phyloP scores from a whole-genome alignment of 768 basidiomycete species.

The Tylopilus sp. region DNA sequence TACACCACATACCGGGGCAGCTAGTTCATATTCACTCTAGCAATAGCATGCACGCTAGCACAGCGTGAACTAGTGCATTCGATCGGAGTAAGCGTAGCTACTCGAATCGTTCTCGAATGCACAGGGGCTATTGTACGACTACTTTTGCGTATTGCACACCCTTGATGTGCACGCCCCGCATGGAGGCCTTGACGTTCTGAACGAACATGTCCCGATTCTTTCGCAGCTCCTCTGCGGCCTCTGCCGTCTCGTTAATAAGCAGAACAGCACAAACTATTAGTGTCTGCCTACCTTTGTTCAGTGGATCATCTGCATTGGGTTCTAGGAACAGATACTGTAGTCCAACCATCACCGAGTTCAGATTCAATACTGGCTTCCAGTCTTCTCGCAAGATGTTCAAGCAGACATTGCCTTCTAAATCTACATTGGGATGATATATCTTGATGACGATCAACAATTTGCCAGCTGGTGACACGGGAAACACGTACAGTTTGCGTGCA shows the following conservation, averaged over 20 bases:
- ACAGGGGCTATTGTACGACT: conserved; percentile 38
- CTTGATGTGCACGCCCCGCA: conserved; percentile 78
- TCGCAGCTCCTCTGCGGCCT: conserved; percentile 93
- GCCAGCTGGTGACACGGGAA: neutral
- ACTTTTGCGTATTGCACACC: conserved; percentile 82
- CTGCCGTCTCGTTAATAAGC: conserved; percentile 43
- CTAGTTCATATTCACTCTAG: conserved; percentile 29
- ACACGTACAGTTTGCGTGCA: conserved; percentile 83
- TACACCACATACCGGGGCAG: conserved; percentile 95
- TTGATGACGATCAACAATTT: conserved; percentile 30
- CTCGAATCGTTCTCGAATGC: conserved; percentile 7
- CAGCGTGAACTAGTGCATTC: neutral
- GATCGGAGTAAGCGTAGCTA: neutral
- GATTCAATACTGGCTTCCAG: conserved; percentile 98
- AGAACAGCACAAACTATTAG: neutral
- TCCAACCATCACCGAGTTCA: conserved; percentile 98
- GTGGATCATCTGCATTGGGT: conserved; percentile 96
- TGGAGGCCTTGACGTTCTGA: conserved; percentile 80
- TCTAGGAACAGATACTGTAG: conserved; percentile 98
- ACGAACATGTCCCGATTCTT: conserved; percentile 83
- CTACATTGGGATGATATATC: conserved; percentile 99
- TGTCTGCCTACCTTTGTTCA: conserved; percentile 88
- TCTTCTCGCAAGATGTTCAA: conserved; percentile 98
- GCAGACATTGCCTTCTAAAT: conserved; percentile 97
- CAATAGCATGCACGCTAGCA: neutral